These are phyloP conservation scores for Acacia concinna DNA, from an alignment of 331 rosid genomes.

Conservation along the genomic window DNA sequence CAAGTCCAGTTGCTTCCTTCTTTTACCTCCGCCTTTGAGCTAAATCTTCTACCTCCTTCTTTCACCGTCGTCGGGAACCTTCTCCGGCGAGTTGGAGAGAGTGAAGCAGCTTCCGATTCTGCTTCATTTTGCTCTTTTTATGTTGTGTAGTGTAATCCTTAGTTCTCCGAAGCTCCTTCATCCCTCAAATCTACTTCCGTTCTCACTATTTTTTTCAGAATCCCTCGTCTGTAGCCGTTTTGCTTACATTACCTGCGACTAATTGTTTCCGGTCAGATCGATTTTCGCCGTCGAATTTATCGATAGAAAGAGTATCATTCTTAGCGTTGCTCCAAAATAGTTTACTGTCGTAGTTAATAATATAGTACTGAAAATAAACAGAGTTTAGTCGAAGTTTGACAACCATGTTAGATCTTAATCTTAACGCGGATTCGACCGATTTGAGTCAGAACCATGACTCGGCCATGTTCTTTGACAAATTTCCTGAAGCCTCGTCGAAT, in stretches of 20 bases:
- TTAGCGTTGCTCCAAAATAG: slow-evolving; percentile 34
- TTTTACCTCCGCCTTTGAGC: slow-evolving; percentile 14
- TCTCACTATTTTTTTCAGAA: slow-evolving; percentile 19
- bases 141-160: neutral
- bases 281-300: slow-evolving; percentile 38
- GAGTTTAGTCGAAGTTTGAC: slow-evolving; percentile 34
- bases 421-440: slow-evolving; percentile 60
- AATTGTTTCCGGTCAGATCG: slow-evolving; percentile 37
- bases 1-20: neutral
- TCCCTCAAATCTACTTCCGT: neutral
- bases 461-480: slow-evolving; percentile 36
- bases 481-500: slow-evolving; percentile 56
- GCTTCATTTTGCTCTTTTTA: slow-evolving; percentile 13
- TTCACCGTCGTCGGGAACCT: slow-evolving; percentile 41
- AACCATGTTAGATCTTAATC: slow-evolving; percentile 92
- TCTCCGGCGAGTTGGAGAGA: slow-evolving; percentile 9
- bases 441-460: slow-evolving; percentile 51
- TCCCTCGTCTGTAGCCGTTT: slow-evolving; percentile 29
- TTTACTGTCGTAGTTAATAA: neutral
- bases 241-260: slow-evolving; percentile 9
- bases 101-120: slow-evolving; percentile 16
- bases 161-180: slow-evolving; percentile 8
- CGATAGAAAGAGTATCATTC: slow-evolving; percentile 11
- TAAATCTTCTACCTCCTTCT: neutral
- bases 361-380: neutral